Base-by-base conservation (phyloP, 805 yeast species). In the Kluyveromyces siamensis region DNA sequence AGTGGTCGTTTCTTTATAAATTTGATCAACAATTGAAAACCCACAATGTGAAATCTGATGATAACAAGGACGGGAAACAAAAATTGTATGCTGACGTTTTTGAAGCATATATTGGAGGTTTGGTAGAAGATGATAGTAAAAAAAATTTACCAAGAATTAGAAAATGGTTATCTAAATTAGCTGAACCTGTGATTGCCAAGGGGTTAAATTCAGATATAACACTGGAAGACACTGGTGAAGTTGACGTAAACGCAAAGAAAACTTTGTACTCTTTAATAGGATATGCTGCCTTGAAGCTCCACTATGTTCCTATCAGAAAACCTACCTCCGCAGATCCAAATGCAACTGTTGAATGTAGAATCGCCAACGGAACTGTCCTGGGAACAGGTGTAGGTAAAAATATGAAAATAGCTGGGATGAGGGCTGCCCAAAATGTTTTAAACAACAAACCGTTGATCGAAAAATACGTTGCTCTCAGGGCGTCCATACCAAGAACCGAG, bases 51-150 rank as follows among this genome's bases (percentile, higher is more conserved):
- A 46, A 55, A 11, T 49, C 52, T 9, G 51, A 53, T 27, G 59
- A 55, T 18, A 57, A 62, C 21, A 48, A 52, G 2, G 54, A 52
- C 17, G 86, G 87, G 8, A 79, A 75, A 50, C 76, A 76, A 53
- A 93, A 93, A 61, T 70, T 85, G 4, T 76, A 76, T 59, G 96
- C 98, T 0, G 99, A 91, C 71, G 80, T 85, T 0, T 87, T 91
- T 62, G 99, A 93, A 67, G 96, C 98, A 0, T 91, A 91, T 56
- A 74, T 93, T 42, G 98, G 96, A 7, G 99, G 95, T 0, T 65
- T 91, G 33, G 71, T 79, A 19, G 95, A 86, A 53, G 70, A 76
- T 41, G 66, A 70, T 19, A 60, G 65, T 39, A 68, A 68, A 11
- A 64, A 68, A 16, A 76, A 80, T 51, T 68, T 76, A 45, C 62